Base-by-base conservation (phyloP, 352 stramenopile species). In the Discostella stelligera region DNA sequence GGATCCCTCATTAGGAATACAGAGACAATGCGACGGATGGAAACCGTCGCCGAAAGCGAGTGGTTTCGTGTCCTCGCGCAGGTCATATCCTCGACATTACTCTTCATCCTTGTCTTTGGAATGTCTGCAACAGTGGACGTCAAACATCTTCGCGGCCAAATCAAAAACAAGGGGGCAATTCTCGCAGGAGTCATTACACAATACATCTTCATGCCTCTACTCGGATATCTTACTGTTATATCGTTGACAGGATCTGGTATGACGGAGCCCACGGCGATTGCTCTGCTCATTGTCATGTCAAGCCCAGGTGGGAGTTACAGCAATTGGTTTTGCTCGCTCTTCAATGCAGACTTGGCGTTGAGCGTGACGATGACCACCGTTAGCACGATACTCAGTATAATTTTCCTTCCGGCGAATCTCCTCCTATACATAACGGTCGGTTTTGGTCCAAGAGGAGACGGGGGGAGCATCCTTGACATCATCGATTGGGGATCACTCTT, bases 91-190 rank as follows among this genome's bases (percentile, higher is more conserved):
- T 68, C 54, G 3, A 37, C 50, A 21, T 63, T 91, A 10, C 74
- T 91, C 6, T 90, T 90, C 66, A 39, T 84, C 18, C 78, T 92
- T 6, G 79, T 92, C 20, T 90, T 92, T 55, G 86, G 86, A 18
- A 92, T 92, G 86, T 86, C 74, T 18, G 81, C 82, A 6, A 90
- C 86, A 13, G 83, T 91, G 6, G 83, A 91, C 41, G 72, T 84
- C 16, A 60, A 62, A 25, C 69, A 72, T 21, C 62, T 90, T 16
- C 58, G 64, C 27, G 55, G 78, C 53, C 86, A 90, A 58, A 14
- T 89, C 39, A 62, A 78, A 11, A 91, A 90, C 64, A 85, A 73
- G 46, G 80, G 74, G 20, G 89, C 86, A 23, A 86, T 94, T 20
- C 16, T 83, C 1, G 80, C 83, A 6, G 89, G 86, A 20, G 20